phyloP scores from a whole-genome alignment of 2,329 filamentous ascomycete species.

The Ascochyta koolunga region DNA sequence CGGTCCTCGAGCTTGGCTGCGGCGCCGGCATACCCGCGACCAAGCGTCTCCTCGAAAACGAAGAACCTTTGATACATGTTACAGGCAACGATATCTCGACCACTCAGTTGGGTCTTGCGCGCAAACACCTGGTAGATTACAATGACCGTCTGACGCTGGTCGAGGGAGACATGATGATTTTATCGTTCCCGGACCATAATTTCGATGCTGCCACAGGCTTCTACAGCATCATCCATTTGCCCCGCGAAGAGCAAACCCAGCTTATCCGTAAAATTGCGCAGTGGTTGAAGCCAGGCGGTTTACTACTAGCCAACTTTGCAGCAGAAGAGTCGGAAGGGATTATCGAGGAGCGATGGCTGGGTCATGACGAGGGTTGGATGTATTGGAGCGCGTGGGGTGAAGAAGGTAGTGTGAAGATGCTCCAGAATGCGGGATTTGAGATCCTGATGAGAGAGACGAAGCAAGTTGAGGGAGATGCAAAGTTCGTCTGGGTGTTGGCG shows the following conservation, averaged over 20 bases:
- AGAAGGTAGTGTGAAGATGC: constrained; percentile 39
- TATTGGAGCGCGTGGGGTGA: constrained; percentile 52
- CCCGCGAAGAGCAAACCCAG: constrained; percentile 56
- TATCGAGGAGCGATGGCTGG: constrained; percentile 42
- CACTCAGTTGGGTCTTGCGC: constrained; percentile 48
- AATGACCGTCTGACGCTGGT: constrained; percentile 28
- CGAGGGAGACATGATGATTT: constrained; percentile 52
- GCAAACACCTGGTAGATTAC: constrained; percentile 19
- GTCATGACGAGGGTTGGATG: constrained; percentile 42
- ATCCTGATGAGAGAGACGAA: constrained; percentile 31
- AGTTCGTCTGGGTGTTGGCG: constrained; percentile 42
- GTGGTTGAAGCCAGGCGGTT: constrained; percentile 61
- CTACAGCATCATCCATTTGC: constrained; percentile 63
- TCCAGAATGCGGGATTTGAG: constrained; percentile 36
- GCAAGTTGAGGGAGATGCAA: constrained; percentile 27
- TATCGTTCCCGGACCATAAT: constrained; percentile 42
- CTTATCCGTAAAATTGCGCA: constrained; percentile 52
- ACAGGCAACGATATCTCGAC: constrained; percentile 54
- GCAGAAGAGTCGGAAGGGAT: constrained; percentile 22
- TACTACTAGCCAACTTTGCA: constrained; percentile 51
- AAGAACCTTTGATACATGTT: constrained; percentile 32
- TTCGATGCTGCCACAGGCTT: constrained; percentile 60
- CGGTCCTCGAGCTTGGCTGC: constrained; percentile 37
- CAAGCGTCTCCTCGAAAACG: constrained; percentile 20
- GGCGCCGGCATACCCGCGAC: constrained; percentile 41